Evolutionary conservation across 129 eudicot species (phyloP).

Genomic region (Helianthus tuberosus): DNA sequence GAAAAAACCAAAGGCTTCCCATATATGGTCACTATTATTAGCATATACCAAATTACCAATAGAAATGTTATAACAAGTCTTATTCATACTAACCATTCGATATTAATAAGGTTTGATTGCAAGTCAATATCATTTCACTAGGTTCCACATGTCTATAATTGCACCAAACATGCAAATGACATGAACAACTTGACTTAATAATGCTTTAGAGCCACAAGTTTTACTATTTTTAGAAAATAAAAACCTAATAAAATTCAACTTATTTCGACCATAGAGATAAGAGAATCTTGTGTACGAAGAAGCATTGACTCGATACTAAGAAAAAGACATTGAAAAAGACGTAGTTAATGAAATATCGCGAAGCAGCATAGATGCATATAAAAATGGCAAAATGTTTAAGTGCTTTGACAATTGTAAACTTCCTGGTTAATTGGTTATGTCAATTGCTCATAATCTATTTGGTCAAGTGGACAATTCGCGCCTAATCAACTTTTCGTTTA

Average conservation of each 20-base stretch:
- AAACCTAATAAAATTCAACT: background rate
- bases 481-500: no score
- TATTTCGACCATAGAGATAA: background rate
- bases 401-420: no score
- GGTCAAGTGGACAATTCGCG: no score
- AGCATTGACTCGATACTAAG: background rate
- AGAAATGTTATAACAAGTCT: background rate
- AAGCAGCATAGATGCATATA: no score
- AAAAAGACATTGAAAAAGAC: no score
- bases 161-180: background rate
- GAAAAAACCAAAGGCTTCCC: background rate
- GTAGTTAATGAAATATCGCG: no score
- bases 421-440: no score
- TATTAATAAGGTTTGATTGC: background rate
- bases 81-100: background rate
- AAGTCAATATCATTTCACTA: background rate
- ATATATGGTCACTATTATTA: background rate
- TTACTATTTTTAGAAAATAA: background rate
- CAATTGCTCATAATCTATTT: no score
- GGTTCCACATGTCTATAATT: background rate
- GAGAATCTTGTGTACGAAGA: background rate
- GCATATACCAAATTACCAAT: background rate
- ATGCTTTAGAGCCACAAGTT: background rate
- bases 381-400: no score
- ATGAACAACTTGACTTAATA: conserved; percentile 1